Base-by-base conservation (phyloP, 2,329 filamentous ascomycete species). In the Xylariales sp. region DNA sequence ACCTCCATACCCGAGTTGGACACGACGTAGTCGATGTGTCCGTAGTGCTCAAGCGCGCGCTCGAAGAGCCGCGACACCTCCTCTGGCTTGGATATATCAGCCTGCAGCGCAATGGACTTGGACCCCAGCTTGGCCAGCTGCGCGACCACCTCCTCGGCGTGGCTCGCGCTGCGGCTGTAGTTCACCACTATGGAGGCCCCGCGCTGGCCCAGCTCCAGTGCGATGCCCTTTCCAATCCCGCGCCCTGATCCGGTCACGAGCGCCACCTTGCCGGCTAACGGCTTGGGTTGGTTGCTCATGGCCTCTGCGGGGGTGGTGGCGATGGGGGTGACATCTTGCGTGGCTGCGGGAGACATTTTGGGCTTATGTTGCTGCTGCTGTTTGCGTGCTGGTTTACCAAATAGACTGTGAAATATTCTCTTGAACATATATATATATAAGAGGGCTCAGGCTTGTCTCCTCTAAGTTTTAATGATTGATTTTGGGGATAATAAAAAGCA, bases 1-100 rank as follows among this genome's bases (percentile, higher is more conserved):
- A 73, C 74, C 66, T 85, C 82, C 55, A 81, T 83, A 47, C 82
- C 82, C 8, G 79, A 77, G 73, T 86, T 86, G 57, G 78, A 84
- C 62, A 82, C 74, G 62, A 83, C 81, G 53, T 85, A 83, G 66
- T 88, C 80, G 53, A 88, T 64, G 60, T 76, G 73, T 56, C 82
- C 82, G 52, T 82, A 88, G 62, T 80, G 74, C 42, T 65, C 66
- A 46, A 83, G 66, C 41, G 81, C 81, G 54, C 77, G 64, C 45
- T 78, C 72, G 67, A 88, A 85, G 42, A 88, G 75, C 40, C 63
- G 59, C 42, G 70, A 68, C 32, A 84, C 85, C 43, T 72, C 62
- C 44, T 67, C 67, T 10, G 81, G 72, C 42, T 73, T 66, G 60
- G 74, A 72, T 59, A 84, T 81, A 60, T 84, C 78, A 39, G 81